phyloP scores from a whole-genome alignment of 257 asterid genomes.

The Solanum medicagineum region DNA sequence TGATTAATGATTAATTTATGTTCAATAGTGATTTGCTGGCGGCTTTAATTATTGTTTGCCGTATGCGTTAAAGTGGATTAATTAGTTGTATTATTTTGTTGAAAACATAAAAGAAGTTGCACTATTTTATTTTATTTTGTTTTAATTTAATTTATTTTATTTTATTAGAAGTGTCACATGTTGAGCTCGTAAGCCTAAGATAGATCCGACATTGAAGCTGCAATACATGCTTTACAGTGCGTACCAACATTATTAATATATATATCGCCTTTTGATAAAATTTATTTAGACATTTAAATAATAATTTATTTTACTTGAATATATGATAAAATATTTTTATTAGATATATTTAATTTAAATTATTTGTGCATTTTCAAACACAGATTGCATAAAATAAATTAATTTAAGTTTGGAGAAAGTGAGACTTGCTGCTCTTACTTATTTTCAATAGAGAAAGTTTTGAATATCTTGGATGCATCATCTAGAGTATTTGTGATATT shows the following conservation, averaged over 20 bases:
- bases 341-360: too few relatives aligned
- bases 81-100: not conserved
- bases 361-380: too few relatives aligned
- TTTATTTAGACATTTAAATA: not conserved
- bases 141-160: not conserved
- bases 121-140: not conserved
- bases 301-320: not conserved
- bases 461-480: too few relatives aligned
- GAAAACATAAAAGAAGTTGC: not conserved
- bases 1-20: not conserved
- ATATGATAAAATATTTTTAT: too few relatives aligned
- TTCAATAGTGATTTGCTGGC: not conserved
- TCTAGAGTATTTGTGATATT: too few relatives aligned
- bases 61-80: not conserved
- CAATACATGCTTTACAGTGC: not conserved
- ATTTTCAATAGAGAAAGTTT: too few relatives aligned
- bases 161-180: not conserved
- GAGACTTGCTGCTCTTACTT: too few relatives aligned
- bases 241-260: not conserved
- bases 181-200: not conserved
- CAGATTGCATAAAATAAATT: too few relatives aligned
- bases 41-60: not conserved
- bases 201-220: not conserved
- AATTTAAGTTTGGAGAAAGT: too few relatives aligned
- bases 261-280: not conserved